These are phyloP conservation scores for Plasmopara viticola DNA, from an alignment of 352 stramenopile genomes.

Conservation along the genomic window DNA sequence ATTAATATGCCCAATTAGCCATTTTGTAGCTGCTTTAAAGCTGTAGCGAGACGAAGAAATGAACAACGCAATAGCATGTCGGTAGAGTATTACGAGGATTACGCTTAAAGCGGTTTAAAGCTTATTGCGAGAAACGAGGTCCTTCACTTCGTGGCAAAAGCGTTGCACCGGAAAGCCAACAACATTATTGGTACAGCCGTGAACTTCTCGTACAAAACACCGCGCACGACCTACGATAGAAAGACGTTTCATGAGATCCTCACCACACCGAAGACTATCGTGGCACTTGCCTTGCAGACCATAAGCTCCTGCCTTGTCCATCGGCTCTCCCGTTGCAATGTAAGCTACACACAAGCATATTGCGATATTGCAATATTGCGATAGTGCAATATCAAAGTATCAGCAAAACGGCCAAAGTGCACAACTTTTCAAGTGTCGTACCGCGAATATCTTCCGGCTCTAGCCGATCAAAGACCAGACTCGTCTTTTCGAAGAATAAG, in stretches of 20 bases:
- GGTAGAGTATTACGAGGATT: constrained; percentile 21
- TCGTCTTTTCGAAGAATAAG: constrained; percentile 67
- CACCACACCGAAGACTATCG: not conserved
- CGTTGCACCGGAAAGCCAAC: constrained; percentile 85
- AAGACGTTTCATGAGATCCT: not conserved
- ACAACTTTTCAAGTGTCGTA: constrained; percentile 10
- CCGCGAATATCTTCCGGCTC: constrained; percentile 52
- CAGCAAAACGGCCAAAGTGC: not conserved
- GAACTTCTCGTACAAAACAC: constrained; percentile 71
- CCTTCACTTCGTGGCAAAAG: constrained; percentile 58
- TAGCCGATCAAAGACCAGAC: constrained; percentile 49
- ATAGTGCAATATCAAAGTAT: not conserved
- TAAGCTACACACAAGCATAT: constrained; percentile 47
- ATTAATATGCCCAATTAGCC: too few species aligned
- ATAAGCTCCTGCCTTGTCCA: constrained; percentile 91
- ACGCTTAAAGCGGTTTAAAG: constrained; percentile 24
- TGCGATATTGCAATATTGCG: not conserved
- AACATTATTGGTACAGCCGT: constrained; percentile 90
- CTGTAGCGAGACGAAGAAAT: constrained; percentile 2
- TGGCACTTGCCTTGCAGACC: constrained; percentile 68
- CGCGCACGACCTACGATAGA: constrained; percentile 37
- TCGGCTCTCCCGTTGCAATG: constrained; percentile 83
- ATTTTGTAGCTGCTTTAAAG: constrained; percentile 2
- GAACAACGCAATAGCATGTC: not conserved
- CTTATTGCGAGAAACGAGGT: constrained; percentile 28